Conservation (phyloP, 225 moss, liverwort and hornwort species). For the Asterella californica region DNA sequence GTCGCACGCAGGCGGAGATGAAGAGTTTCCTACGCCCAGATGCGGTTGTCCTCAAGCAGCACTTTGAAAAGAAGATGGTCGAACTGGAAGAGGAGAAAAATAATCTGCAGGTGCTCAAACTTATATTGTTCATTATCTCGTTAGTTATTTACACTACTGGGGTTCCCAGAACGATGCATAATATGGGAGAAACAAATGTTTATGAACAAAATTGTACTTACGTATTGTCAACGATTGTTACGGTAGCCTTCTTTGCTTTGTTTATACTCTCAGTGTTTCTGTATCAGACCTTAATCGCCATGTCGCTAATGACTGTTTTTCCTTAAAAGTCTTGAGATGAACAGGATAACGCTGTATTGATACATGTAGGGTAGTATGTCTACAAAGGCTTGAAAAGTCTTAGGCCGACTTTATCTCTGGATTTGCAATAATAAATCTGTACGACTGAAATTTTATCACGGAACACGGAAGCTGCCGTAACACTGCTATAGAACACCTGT, state of each 20-base stretch:
- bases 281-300: neutral
- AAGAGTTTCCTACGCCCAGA: conserved; percentile 75
- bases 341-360: neutral
- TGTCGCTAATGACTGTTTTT: conserved; percentile 2
- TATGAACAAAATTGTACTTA: neutral
- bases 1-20: conserved; percentile 76
- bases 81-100: conserved; percentile 97
- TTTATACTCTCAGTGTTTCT: neutral
- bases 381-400: neutral
- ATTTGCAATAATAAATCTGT: neutral
- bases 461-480: neutral
- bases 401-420: neutral
- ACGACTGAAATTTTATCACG: neutral
- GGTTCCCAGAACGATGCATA: neutral
- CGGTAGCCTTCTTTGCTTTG: neutral
- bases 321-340: neutral
- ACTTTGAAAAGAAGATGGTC: conserved; percentile 84
- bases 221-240: neutral
- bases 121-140: neutral
- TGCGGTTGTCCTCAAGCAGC: conserved; percentile 78
- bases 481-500: neutral
- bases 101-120: conserved; percentile 62
- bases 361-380: neutral
- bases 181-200: neutral
- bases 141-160: neutral